Base-by-base conservation (phyloP, 1,284 basidiomycete genomes). In the Xerocomus nothofagi region DNA sequence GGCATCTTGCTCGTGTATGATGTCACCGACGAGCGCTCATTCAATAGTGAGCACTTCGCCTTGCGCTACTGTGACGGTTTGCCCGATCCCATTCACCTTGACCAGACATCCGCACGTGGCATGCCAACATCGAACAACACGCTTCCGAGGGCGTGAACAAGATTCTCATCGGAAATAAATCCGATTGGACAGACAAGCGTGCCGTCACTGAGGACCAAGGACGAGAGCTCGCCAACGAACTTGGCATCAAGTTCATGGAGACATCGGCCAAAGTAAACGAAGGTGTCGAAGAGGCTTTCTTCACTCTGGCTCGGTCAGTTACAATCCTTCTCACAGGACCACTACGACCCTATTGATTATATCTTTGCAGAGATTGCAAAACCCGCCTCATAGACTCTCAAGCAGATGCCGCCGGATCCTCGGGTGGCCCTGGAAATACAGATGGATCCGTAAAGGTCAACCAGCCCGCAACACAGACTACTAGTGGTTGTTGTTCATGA, bases 141-240 rank as follows among this genome's bases (percentile, higher is more conserved):
- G 97, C 97, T 23, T 97, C 94, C 5, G 93, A 98, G 62, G 95
- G 93, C 31, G 97, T 99, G 54, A 98, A 98, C 82, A 99, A 98
- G 84, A 93, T 99, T 56, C 85, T 99, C 49, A 91, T 99, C 56
- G 97, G 97, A 44, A 99, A 99, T 80, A 99, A 99, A 75, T 97
- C 91, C 52, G 97, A 99, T 72, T 98, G 95, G 94, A 86, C 88
- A 49, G 96, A 98, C 73, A 98, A 98, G 78, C 88, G 91, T 59
- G 91, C 86, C 20, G 91, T 99, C 47, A 87, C 91, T 2, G 85
- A 88, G 65, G 88, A 93, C 62, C 88, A 92, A 70, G 88, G 88
- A 41, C 82, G 80, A 43, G 84, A 87, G 59, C 80, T 96, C 29
- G 93, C 93, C 12, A 76, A 85, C 46, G 93, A 96, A 67, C 80